phyloP scores from a whole-genome alignment of 768 basidiomycete species.

The Dacryopinax primogenitus region DNA sequence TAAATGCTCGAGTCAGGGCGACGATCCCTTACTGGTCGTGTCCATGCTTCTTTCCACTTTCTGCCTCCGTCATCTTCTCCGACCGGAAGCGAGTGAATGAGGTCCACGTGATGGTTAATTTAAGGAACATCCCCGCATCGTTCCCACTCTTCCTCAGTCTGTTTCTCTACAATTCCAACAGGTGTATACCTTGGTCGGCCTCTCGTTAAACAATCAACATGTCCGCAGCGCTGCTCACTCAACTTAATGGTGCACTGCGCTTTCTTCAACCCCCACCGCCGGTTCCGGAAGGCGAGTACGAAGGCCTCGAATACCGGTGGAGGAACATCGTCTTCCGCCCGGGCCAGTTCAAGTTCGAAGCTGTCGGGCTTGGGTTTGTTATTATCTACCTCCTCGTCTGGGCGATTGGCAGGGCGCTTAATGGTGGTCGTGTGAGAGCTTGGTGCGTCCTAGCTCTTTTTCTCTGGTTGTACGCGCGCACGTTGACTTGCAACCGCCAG shows the following conservation, averaged over 20 bases:
- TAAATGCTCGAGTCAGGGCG: background rate
- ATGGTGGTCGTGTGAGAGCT: slow-evolving; percentile 45
- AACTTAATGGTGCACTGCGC: background rate
- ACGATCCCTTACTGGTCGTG: background rate
- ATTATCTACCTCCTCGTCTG: slow-evolving; percentile 45
- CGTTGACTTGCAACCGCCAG: slow-evolving; percentile 28
- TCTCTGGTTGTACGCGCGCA: background rate
- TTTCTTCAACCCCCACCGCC: background rate
- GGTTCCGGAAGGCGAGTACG: slow-evolving; percentile 37
- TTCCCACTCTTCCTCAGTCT: background rate
- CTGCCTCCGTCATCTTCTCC: background rate
- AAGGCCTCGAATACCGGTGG: slow-evolving; percentile 64
- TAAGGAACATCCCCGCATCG: background rate
- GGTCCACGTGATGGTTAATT: background rate
- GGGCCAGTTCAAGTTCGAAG: slow-evolving; percentile 63
- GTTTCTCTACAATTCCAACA: background rate
- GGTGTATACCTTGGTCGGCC: background rate
- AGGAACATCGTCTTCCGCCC: slow-evolving; percentile 69
- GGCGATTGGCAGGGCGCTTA: slow-evolving; percentile 47
- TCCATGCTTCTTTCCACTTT: background rate
- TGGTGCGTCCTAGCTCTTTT: slow-evolving; percentile 39
- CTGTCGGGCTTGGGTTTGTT: slow-evolving; percentile 39
- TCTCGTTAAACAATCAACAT: background rate
- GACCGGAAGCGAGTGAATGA: background rate
- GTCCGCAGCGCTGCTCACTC: background rate